Base-by-base conservation (phyloP, 805 yeast genomes). In the Starmera quercuum region DNA sequence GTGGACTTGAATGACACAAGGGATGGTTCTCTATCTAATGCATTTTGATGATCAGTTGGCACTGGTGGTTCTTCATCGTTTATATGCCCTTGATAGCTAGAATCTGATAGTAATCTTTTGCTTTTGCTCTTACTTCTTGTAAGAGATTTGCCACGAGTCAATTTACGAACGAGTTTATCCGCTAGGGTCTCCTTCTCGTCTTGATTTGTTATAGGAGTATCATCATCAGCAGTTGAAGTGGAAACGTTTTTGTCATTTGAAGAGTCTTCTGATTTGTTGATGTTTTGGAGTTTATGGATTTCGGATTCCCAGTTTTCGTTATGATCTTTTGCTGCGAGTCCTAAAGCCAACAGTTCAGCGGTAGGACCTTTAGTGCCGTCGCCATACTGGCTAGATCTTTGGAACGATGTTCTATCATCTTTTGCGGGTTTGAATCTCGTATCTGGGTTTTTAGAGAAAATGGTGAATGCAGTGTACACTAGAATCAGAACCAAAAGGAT, bases 331-430 rank as follows among this genome's bases (percentile, higher is more conserved):
- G 94, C 95, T n/a, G 87, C 84, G 12, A 64, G 53, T 39, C 95
- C 95, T 40, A 85, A 66, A 3, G 88, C 95, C 26, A 77, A 50
- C 39, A 84, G 64, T 54, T 78, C 85, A 24, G 61, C 59, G 17
- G 64, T 56, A 29, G 62, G 64, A 9, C 54, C 42, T 37, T 53
- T 46, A 36, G 52, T 48, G 12, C 51, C 45, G 32, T 46, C 28
- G 21, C 40, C 46, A 34, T 57, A 53, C 14, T 50, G 48, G 14
- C 59, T 51, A 36, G 46, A 47, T 39, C 61, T 68, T 52, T 82
- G 92, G 76, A 88, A 88, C 8, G 95, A 85, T 16, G 86, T 78
- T 71, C 97, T 78, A 57, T 88, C 96, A 59, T 88, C 97, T 49
- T 68, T 78, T 9, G 95, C 94, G 10, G 94, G 92, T 33, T 83